A percentile compares a stretch with the other conserved stretches of the same genome.
phyloP scores from a whole-genome alignment of 441 rosid genomes.

The Eutrema salsugineum region DNA sequence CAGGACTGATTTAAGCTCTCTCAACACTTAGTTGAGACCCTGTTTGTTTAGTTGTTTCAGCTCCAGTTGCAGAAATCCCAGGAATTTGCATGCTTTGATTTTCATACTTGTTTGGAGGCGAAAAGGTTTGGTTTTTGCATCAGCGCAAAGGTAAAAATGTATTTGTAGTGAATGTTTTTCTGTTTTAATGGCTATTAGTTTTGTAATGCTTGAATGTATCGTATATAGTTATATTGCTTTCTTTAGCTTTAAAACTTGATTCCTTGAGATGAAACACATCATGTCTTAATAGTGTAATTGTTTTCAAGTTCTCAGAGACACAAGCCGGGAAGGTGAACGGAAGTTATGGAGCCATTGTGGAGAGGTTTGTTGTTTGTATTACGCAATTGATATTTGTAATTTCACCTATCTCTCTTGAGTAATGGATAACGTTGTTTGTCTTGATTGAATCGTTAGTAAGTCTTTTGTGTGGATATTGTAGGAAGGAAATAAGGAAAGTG shows the following conservation, averaged over 20 bases:
- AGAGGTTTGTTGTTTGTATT: constrained; percentile 23
- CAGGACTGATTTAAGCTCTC: neutral
- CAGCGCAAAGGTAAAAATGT: constrained; percentile 33
- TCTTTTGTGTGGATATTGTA: constrained; percentile 5
- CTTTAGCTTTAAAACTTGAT: neutral
- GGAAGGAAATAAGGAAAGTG: constrained; percentile 39
- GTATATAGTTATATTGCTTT: neutral
- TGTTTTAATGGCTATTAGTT: neutral
- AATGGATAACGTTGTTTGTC: neutral
- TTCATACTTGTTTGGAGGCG: constrained; percentile 24
- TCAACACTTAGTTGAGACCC: neutral
- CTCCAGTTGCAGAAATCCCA: constrained; percentile 13
- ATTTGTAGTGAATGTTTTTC: neutral
- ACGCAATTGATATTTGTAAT: neutral
- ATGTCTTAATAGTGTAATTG: constrained; percentile 17
- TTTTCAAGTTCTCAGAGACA: constrained; percentile 34
- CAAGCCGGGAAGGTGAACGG: constrained; percentile 19
- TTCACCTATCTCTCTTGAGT: neutral
- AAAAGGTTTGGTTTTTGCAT: constrained; percentile 18
- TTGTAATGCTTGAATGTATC: neutral
- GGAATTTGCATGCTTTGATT: constrained; percentile 12
- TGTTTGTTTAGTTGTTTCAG: neutral
- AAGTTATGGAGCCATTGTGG: constrained; percentile 29
- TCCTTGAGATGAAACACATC: neutral
- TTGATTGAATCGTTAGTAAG: neutral